Conservation (phyloP, 2,329 filamentous ascomycete species). For the Botrytis fabae region DNA sequence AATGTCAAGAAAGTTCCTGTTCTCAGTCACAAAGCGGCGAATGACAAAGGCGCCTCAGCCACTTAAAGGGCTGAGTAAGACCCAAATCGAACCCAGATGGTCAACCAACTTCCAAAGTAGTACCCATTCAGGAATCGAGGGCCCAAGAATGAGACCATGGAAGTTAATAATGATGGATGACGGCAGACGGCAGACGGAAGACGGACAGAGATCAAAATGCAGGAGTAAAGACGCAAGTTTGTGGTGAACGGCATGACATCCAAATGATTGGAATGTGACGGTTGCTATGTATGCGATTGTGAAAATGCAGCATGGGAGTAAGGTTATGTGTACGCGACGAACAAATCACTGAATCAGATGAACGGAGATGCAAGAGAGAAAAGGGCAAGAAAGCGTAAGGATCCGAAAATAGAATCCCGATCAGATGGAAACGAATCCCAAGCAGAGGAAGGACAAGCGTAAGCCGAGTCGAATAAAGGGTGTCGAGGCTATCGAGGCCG, state of each 20-base stretch:
- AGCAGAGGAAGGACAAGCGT: conserved; percentile 1
- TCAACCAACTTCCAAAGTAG: background rate
- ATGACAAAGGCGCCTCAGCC: conserved; percentile 22
- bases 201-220: conserved; percentile 5
- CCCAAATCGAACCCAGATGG: background rate
- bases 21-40: conserved; percentile 5
- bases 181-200: too few relatives aligned
- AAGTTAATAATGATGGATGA: background rate
- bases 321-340: background rate
- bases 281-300: background rate
- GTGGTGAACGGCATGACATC: conserved; percentile 3
- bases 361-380: background rate
- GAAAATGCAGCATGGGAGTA: background rate
- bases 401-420: conserved; percentile 22
- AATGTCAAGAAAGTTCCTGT: background rate
- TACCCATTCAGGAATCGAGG: conserved; percentile 11
- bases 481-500: background rate
- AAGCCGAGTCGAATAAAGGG: background rate
- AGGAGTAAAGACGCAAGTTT: conserved; percentile 7
- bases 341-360: background rate
- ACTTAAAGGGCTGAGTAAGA: conserved; percentile 22
- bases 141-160: background rate
- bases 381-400: background rate
- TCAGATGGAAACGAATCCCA: conserved; percentile 2
- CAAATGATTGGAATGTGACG: conserved; percentile 18